Evolutionary conservation across 176 grass and related monocot species (phyloP), one percentile per base, ranked within the genome.

Genomic region (Triticum urartu): DNA sequence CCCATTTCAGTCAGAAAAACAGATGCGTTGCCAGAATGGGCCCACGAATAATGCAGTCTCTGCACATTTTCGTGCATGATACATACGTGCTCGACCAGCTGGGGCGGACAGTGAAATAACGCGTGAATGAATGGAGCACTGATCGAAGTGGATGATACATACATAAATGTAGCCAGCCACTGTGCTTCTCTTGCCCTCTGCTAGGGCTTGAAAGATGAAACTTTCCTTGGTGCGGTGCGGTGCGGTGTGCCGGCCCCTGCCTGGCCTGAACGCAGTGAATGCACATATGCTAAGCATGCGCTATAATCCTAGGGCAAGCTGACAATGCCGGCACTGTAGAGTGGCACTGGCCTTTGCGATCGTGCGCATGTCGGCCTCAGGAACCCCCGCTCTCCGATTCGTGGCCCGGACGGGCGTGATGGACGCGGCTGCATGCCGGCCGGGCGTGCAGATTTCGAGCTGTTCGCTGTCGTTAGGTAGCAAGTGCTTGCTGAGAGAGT

Each of bases 271-370:
- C 9, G 22, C 22, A 24, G 22, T 75, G 72, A 48, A 22, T 7
- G 40, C 64, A 6, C 39, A 60, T 72, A 83, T 20, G 80, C 70
- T 33, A 48, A 15, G 82, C 59, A 18, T 85, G 28, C 8, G 71
- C 72, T 76, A 65, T 36, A 66, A 64, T 84, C 71, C 58, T 84
- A 50, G 22, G 28, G 72, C 83, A 66, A 86, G 79, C 15, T 40
- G 26, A 78, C 38, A 48, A 76, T 3, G 22, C 25, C 13, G 22
- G 28, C 5, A 67, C 88, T 86, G 62, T 71, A 8, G 14, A 3
- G 3, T 3, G 7, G 56, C 20, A 59, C 56, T 59, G 56, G 56
- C 4, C 56, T 59, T 50, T 35, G 76, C 36, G 70, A 81, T 81
- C 48, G 70, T 69, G 88, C 83, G 12, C 11, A 32, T 48, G 64